Base-by-base conservation (phyloP, 2,329 filamentous ascomycete genomes). In the Calonectria ilicicola region DNA sequence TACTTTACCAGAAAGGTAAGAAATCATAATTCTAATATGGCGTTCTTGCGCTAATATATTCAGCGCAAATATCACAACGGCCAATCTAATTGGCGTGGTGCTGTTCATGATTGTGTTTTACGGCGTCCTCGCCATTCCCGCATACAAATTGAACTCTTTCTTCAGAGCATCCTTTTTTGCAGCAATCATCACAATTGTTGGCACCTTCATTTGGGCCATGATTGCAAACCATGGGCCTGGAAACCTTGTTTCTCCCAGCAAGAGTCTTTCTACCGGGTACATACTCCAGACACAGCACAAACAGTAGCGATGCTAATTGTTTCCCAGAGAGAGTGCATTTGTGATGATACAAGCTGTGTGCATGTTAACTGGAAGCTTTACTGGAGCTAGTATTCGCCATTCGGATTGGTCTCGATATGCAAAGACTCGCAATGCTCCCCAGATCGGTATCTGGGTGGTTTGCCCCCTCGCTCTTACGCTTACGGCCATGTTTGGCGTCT, bases 21-120 rank as follows among this genome's bases (percentile, higher is more conserved):
- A 2, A 19, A 23, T 7, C 12, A 8, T 21, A 7, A 23, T 6
- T 1, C 15, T 15, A 9, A 27, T 40, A 40, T 38, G 2, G 9
- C 19, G 14, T 26, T 12, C 7, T 23, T 27, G 17, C 5, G 35
- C 53, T 60, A 40, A 60, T 40, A 9, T 5, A 17, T 23, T 19
- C 12, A 60, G 53, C 19, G 53, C 53, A 21, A 60, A 60, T 8
- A 60, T 60, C 21, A 60, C 53, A 27, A 60, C 53, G 6, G 14
- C 53, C 2, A 40, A 60, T 40, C 21, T 60, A 21, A 60, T 60
- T 5, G 53, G 53, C 2, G 53, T 60, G 32, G 53, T 60, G 5
- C 9, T 60, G 35, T 60, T 60, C 15, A 60, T 60, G 53, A 27
- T 60, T 26, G 53, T 60, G 53, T 60, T 60, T 40, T 60, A 60